phyloP scores from a whole-genome alignment of 331 rosid species.

The Acacia concinna region DNA sequence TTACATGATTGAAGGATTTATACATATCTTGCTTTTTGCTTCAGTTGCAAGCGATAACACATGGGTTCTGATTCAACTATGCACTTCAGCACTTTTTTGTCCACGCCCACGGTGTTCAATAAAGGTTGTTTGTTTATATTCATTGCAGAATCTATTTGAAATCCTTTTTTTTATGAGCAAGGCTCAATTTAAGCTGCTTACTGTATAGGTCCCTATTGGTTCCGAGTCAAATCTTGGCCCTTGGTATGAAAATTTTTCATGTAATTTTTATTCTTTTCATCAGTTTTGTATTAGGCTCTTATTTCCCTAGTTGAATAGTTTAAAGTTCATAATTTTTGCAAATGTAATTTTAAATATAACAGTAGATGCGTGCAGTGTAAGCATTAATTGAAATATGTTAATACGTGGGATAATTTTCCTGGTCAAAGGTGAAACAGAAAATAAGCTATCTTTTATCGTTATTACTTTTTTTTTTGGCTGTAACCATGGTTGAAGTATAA shows the following conservation, averaged over 20 bases:
- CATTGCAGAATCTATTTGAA: conserved; percentile 35
- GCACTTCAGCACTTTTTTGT: conserved; percentile 20
- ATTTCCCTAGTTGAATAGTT: conserved; percentile 36
- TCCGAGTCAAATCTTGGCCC: conserved; percentile 13
- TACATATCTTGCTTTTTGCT: conserved; percentile 14
- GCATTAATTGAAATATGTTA: background rate
- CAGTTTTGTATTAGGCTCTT: conserved; percentile 26
- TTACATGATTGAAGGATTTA: conserved; percentile 35
- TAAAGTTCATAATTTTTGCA: conserved; percentile 1
- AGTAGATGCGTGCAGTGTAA: background rate
- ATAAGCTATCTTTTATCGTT: background rate
- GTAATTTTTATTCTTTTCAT: conserved; percentile 12
- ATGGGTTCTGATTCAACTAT: conserved; percentile 36
- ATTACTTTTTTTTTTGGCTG: too few species aligned
- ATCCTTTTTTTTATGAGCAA: conserved; percentile 31
- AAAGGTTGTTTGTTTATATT: conserved; percentile 32
- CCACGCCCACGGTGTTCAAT: conserved; percentile 24
- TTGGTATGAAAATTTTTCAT: conserved; percentile 24
- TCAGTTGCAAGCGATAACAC: conserved; percentile 26
- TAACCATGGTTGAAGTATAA: too few species aligned
- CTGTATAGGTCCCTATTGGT: conserved; percentile 52
- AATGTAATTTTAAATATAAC: conserved; percentile 29
- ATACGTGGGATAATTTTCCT: background rate
- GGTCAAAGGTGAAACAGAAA: background rate
- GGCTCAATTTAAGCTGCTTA: conserved; percentile 41